These are phyloP conservation scores for Xylaria nigripes DNA, from an alignment of 495 filamentous ascomycete species.

Conservation along the genomic window DNA sequence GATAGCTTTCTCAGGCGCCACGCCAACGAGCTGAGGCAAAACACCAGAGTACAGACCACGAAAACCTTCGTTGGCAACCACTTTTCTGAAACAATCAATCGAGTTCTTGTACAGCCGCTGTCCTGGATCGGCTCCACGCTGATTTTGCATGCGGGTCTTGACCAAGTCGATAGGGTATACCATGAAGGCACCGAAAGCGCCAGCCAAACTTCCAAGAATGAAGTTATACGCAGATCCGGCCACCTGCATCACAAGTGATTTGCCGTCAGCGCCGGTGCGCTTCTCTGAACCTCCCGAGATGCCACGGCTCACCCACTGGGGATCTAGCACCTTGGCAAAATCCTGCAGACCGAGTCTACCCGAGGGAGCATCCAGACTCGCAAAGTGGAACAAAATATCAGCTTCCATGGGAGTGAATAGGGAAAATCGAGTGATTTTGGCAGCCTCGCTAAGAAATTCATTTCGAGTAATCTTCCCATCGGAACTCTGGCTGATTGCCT, in stretches of 20 bases:
- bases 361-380: slow-evolving; percentile 79
- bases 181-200: slow-evolving; percentile 97
- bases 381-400: slow-evolving; percentile 97
- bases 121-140: slow-evolving; percentile 70
- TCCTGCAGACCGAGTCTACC: slow-evolving; percentile 74
- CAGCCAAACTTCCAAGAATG: slow-evolving; percentile 75
- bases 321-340: slow-evolving; percentile 90
- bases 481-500: slow-evolving; percentile 69
- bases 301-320: slow-evolving; percentile 69
- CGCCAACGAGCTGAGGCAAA: slow-evolving; percentile 88
- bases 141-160: slow-evolving; percentile 98
- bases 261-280: slow-evolving; percentile 27
- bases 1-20: slow-evolving; percentile 97
- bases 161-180: slow-evolving; percentile 98
- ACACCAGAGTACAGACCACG: slow-evolving; percentile 88
- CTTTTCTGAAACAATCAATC: slow-evolving; percentile 84
- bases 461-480: slow-evolving; percentile 91
- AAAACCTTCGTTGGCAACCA: slow-evolving; percentile 86
- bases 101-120: slow-evolving; percentile 94
- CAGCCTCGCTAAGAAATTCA: slow-evolving; percentile 92
- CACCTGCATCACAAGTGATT: slow-evolving; percentile 47
- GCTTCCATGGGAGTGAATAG: slow-evolving; percentile 98
- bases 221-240: slow-evolving; percentile 86
- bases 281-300: slow-evolving; percentile 29
- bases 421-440: slow-evolving; percentile 81